Base-by-base conservation (phyloP, 2,329 filamentous ascomycete genomes). In the Fusarium sp. region DNA sequence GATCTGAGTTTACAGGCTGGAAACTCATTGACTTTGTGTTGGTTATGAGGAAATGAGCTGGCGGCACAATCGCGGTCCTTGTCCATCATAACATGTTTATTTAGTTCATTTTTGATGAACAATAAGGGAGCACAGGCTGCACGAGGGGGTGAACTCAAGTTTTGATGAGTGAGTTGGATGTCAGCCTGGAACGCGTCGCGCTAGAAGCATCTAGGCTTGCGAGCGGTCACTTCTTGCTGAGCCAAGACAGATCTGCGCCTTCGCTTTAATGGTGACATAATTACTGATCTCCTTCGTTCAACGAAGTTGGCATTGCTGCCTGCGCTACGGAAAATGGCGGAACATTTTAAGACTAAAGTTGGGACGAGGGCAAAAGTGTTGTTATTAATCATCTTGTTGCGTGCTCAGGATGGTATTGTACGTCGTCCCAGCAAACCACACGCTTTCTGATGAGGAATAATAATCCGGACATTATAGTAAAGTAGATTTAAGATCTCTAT, bases 401-500 rank as follows among this genome's bases (percentile, higher is more conserved):
- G 31, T 15, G 12, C 8, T 15, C 8, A 7, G 16, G 3, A 15
- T 8, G 31, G 3, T 16, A 1, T 33, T 33, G 14, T 16, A 15
- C 16, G 4, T 5, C 7, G 1, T 8, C 16, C 33, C 15, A 35
- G 8, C 9, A 37, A 19, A 19, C 16, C 16, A 37, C 16, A 6
- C 9, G 4, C 4, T 37, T 9, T 37, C 9, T 8, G 3, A 18
- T 4, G 4, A 37, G 4, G 9, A 37, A 18, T 16, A 4, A 3
- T 9, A 18, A 8, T 15, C 14, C 16, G 9, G 5, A 37, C 16
- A 33, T 37, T 7, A 37, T 19, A 37, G 35, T 10, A 19, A 3
- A 49, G 16, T 5, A 7, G 2, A 3, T 2, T 6, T 0, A 15
- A 2, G 0, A 7, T 23, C 0, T 23, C 14, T 0, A 5, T 10